phyloP scores from a whole-genome alignment of 2,329 filamentous ascomycete species.

The Fusarium bulbicola region DNA sequence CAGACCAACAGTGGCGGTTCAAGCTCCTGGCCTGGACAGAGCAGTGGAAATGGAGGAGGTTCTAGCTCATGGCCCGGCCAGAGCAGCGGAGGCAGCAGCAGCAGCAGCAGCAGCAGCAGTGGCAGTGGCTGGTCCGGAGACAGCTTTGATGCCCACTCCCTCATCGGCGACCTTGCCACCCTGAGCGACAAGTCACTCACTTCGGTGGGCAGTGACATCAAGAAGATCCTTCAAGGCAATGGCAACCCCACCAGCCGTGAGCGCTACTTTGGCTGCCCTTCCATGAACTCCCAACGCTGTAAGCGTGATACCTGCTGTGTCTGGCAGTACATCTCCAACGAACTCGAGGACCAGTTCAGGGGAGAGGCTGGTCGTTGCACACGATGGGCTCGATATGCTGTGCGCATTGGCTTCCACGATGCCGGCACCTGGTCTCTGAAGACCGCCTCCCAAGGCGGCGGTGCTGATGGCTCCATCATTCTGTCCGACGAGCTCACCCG shows the following conservation, averaged over 20 bases:
- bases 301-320: constrained; percentile 54
- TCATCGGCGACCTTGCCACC: constrained; percentile 52
- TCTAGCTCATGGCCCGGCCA: neutral
- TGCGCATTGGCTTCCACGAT: constrained; percentile 60
- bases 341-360: constrained; percentile 50
- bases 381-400: constrained; percentile 53
- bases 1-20: neutral
- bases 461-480: constrained; percentile 59
- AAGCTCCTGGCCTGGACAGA: neutral
- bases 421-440: constrained; percentile 55
- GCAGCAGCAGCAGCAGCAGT: neutral
- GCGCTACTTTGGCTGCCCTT: constrained; percentile 37
- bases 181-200: constrained; percentile 46
- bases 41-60: neutral
- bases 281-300: constrained; percentile 41
- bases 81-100: neutral
- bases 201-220: constrained; percentile 49
- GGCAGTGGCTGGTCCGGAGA: constrained; percentile 18
- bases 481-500: constrained; percentile 51
- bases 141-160: constrained; percentile 34
- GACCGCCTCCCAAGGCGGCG: constrained; percentile 48
- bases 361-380: constrained; percentile 54
- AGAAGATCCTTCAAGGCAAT: constrained; percentile 48
- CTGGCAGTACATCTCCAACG: constrained; percentile 55
- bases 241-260: constrained; percentile 42